A percentile compares a stretch with the other conserved stretches of the same genome.
These are phyloP conservation scores for Ramularia endophylla DNA, from an alignment of 2,329 filamentous ascomycete genomes.

Conservation along the genomic window DNA sequence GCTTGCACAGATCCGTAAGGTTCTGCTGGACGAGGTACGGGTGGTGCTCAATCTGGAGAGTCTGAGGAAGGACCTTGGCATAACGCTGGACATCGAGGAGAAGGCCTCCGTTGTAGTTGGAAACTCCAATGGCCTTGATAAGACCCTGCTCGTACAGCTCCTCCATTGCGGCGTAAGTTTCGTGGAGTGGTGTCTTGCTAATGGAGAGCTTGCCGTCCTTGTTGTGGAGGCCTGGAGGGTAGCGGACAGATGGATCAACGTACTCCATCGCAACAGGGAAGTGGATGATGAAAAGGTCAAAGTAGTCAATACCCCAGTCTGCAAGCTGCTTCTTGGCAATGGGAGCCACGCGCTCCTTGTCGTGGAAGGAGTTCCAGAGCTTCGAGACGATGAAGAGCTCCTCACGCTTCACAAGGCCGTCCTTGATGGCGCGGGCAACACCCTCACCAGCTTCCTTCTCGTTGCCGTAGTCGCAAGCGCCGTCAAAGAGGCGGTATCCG, in stretches of 20 bases:
- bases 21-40: conserved; percentile 74
- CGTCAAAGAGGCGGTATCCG: conserved; percentile 56
- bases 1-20: conserved; percentile 63
- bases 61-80: conserved; percentile 66
- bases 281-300: conserved; percentile 76
- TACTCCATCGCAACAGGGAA: conserved; percentile 84
- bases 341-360: conserved; percentile 67
- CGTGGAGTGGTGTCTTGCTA: conserved; percentile 66
- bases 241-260: conserved; percentile 70
- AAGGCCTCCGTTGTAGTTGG: conserved; percentile 74
- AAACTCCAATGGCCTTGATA: conserved; percentile 68
- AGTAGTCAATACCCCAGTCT: conserved; percentile 82
- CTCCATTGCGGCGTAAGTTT: conserved; percentile 82
- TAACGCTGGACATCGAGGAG: conserved; percentile 76
- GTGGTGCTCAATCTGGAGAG: conserved; percentile 86
- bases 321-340: conserved; percentile 71
- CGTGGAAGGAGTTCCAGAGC: conserved; percentile 90
- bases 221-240: conserved; percentile 70
- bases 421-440: conserved; percentile 70
- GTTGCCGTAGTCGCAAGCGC: conserved; percentile 71
- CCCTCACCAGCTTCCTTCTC: conserved; percentile 73
- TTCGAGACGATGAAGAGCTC: conserved; percentile 92
- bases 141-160: conserved; percentile 62
- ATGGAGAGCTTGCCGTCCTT: conserved; percentile 59
- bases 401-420: conserved; percentile 73